These are phyloP conservation scores for Penicillium griseofulvum DNA, from an alignment of 2,329 filamentous ascomycete genomes.

Conservation along the genomic window DNA sequence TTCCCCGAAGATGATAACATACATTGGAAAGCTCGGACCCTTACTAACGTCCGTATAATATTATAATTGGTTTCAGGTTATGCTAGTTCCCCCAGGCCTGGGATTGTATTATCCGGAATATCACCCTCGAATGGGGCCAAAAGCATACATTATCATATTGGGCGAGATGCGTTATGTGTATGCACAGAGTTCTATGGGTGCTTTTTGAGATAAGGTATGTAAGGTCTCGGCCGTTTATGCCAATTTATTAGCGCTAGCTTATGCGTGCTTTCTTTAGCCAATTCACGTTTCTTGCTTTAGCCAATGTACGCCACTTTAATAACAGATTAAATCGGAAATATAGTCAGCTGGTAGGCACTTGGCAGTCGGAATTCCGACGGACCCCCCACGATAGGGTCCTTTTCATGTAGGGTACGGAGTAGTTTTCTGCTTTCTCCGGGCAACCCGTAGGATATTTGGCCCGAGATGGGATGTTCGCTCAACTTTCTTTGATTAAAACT, in stretches of 20 bases:
- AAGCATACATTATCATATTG: not conserved
- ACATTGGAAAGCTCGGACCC: not conserved
- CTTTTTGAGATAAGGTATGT: not conserved
- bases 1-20: conserved; percentile 1
- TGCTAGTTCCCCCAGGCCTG: not conserved
- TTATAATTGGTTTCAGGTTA: not conserved
- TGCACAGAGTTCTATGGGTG: not conserved
- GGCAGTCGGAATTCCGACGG: not conserved
- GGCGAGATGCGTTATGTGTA: not conserved
- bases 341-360: not conserved
- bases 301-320: not conserved
- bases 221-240: not conserved
- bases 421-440: not conserved
- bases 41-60: not conserved
- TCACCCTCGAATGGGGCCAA: not conserved
- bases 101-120: not conserved
- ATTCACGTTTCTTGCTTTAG: not conserved
- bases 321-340: not conserved
- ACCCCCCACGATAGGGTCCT: not conserved
- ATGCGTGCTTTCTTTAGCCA: not conserved
- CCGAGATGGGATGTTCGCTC: not conserved
- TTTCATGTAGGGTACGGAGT: not conserved
- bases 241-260: not conserved
- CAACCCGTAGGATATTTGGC: not conserved
- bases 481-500: not conserved